Evolutionary conservation across 192 early-diverging fungal species (phyloP), one percentile per base, ranked within the genome.

Genomic region (Umbelopsis isabellina): DNA sequence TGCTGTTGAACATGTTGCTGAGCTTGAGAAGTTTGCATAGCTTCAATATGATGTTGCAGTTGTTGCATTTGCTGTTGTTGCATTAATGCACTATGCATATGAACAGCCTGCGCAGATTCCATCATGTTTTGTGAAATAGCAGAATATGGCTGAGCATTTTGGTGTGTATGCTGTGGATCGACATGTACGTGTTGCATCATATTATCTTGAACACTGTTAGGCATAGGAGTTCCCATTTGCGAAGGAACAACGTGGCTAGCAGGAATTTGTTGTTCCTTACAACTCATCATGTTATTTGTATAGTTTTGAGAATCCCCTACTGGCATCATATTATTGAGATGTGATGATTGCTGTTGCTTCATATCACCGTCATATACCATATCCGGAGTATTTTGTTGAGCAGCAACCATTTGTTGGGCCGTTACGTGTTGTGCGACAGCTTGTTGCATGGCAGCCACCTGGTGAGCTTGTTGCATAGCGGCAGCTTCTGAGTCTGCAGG

Each of bases 61-160:
- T 55, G 44, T 15, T 73, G 65, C 25, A 52, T 68, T 25, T 68
- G 67, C 15, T 53, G 52, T 30, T 73, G 72, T 5, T 68, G 53
- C 18, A 73, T 33, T 30, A 64, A 50, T 22, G 44, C 50, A 21
- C 49, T 48, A 12, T 66, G 45, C 12, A 49, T 68, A 44, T 44
- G 47, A 27, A 44, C 48, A 7, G 27, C 16, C 47, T 51, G 35
- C 4, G 27, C 33, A 16, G 55, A 15, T 2, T 61, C 16, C 15
- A 61, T 61, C 55, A 61, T 61, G 33, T 61, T 61, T n/a, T 61
- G 27, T 58, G 52, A 66, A 4, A 46, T 51, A 23, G 53, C 27
- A 53, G 67, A 46, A 15, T 61, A 66, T 22, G 52, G 21, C 2
- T 45, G 18, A 61, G 30, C 25, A 8, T 65, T 58, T 27, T 74